Evolutionary conservation across 169 alveolate species (phyloP), one percentile per base, ranked within the genome.

Genomic region (Eimeria acervulina): DNA sequence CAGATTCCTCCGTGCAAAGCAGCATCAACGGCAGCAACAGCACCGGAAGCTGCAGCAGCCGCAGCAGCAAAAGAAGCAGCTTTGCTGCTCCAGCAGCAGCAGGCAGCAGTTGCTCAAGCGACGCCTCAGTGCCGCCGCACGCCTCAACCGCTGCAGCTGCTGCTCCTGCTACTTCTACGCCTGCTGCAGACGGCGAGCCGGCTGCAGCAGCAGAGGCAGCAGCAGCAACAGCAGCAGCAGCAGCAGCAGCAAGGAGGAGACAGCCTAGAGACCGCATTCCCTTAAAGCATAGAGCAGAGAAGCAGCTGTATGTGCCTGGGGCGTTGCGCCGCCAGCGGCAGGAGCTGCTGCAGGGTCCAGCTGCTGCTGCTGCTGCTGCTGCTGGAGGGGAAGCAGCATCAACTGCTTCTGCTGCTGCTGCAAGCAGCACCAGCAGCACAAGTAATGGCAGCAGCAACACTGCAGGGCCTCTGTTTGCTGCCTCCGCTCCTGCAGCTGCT

Each of bases 261-360:
- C 74, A 66, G 23, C 76, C 78, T 33, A 36, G 59, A 36, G 95
- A 90, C 36, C 47, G 95, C 4, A 78, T 93, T 6, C 96, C 96
- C 7, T 33, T 93, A 52, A 93, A 93, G 42, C 93, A 81, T 36
- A 88, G 96, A 12, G 94, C 96, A 7, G 96, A 93, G 76, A 93
- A 83, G 89, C 96, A 74, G 70, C 93, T 93, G 88, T 93, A 93
- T 55, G 93, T 81, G 15, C 96, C 96, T 5, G 96, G 96, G 12
- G 96, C 96, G 23, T 76, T 93, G 85, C 76, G 95, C 31, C 51
- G 52, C 70, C 87, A 63, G 89, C 81, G 93, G 87, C 96, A 61
- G 72, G 85, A 93, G 85, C 31, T 31, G 83, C 83, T 78, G 93
- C 89, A 66, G 80, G 90, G 76, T 52, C 74, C 81, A 8, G 70